Evolutionary conservation across 148 eudicot genomes (phyloP), one percentile per base, ranked within the genome.

Genomic region (Heliamphora exappendiculata): DNA sequence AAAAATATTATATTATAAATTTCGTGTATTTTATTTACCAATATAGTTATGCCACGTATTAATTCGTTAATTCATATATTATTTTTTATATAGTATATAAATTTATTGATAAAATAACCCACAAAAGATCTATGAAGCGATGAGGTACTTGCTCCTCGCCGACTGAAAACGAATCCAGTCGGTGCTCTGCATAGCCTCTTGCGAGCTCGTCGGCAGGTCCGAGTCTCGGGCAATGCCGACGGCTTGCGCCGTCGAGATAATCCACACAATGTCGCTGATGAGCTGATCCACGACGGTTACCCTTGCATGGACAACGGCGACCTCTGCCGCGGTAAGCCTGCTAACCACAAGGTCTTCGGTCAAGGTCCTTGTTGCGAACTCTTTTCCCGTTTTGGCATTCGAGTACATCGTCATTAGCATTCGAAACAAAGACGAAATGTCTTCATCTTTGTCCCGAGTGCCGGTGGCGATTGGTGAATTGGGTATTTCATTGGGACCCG

Each of bases 301-400:
- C 87, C 87, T 11, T 85, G 87, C 67, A 85, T 85, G 87, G 87
- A 85, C 71, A 82, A 85, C 64, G 87, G 82, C 55, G 87, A 82
- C 42, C 82, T 85, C 66, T 80, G 85, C 49, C 80, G 85, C 0
- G 87, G 87, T 3, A 82, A 85, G 67, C 85, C 82, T 41, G 79
- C 87, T 26, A 82, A 81, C 55, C 87, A 85, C 55, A 81, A 79
- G 76, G 81, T 85, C 17, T 85, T 66, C 36, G 85, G 87, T 19
- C 83, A 85, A 78, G 16, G 87, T 85, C n/a, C 85, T 85, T 7
- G 82, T 85, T 9, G 87, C 85, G 0, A 85, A 85, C 28, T 68
- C 87, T 26, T 70, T 85, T 47, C 67, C 82, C 14, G 85, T 81
- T 0, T 85, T 75, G 12, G 73, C 87, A 22, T 81, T 85, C 39